Evolutionary conservation across 306 rosid genomes (phyloP), one percentile per base, ranked within the genome.

Genomic region (Prunus mume): DNA sequence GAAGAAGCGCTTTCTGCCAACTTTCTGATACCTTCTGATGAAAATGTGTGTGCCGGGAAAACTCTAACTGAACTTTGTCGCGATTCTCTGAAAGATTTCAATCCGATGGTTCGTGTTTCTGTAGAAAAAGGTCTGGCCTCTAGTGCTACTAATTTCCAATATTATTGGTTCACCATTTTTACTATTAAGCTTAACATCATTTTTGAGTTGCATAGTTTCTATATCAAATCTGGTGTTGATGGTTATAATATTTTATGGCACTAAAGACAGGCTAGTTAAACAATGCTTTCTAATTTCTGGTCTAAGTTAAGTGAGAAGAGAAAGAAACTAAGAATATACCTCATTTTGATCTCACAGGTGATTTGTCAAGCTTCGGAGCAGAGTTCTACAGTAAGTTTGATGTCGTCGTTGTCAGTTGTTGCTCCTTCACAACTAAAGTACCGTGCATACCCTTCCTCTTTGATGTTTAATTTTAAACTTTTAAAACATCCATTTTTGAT

Each of bases 101-200:
- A 92, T 66, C 97, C 99, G 0, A 96, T 96, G 99, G 99, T 96
- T 70, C 93, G 88, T 24, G 99, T 96, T 82, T 89, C 90, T 17
- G 91, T 87, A 5, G 90, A 80, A 65, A 91, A 83, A 96, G 99
- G 98, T 91, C 46, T 62, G 65, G 17, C 71, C 47, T 43, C 4
- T 68, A 41, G 58, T 76, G 78, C 71, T 61, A 57, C 13, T 43
- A 18, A 32, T 72, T 73, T 68, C 22, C 72, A 10, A 30, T 38
- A 25, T 65, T 70, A 7, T 56, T 47, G 14, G 38, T 15, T 83
- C 24, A 3, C 34, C 20, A 32, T 52, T 11, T 9, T 49, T 69
- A 28, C 34, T 69, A 15, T 7, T 45, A 1, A 41, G 43, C 9
- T 22, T 18, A 41, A 68, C n/a, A n/a, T 46, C 12, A 2, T 13